Percentiles rank a stretch among this genome's conserved stretches.
phyloP scores from a whole-genome alignment of 2,329 filamentous ascomycete genomes.

The Aureobasidium melanogenum region DNA sequence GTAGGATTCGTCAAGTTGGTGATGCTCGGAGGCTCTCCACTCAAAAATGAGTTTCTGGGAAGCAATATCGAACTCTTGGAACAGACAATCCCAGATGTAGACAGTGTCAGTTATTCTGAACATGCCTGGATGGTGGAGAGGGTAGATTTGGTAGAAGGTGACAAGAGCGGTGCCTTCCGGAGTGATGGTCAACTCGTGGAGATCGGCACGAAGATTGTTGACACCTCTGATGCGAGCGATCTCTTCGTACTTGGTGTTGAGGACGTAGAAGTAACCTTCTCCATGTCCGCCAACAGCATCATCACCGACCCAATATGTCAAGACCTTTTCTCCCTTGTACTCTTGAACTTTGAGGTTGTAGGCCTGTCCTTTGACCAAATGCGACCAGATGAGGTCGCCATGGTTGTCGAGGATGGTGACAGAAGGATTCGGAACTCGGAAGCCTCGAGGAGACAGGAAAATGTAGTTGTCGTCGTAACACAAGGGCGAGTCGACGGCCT shows the following conservation, averaged over 20 bases:
- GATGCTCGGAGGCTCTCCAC: constrained; percentile 37
- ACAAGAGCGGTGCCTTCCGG: constrained; percentile 21
- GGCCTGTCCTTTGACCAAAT: constrained; percentile 23
- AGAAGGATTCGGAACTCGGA: neutral
- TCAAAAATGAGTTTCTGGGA: constrained; percentile 33
- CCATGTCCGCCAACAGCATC: constrained; percentile 40
- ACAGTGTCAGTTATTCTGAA: constrained; percentile 6
- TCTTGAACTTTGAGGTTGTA: constrained; percentile 40
- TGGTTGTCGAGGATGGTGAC: constrained; percentile 12
- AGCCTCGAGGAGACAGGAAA: constrained; percentile 11
- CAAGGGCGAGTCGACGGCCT: constrained; percentile 2
- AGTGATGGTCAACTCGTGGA: constrained; percentile 38
- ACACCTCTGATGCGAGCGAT: constrained; percentile 31
- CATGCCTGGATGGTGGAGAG: neutral
- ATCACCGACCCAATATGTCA: constrained; percentile 43
- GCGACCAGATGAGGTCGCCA: constrained; percentile 9
- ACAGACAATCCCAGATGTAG: constrained; percentile 29
- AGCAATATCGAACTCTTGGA: constrained; percentile 37
- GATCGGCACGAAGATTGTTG: constrained; percentile 28
- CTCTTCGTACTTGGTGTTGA: constrained; percentile 27
- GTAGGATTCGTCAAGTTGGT: constrained; percentile 18
- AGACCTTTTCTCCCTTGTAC: constrained; percentile 35
- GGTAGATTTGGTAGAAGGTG: constrained; percentile 3
- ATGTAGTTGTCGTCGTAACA: constrained; percentile 11
- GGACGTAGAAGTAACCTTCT: constrained; percentile 38